A percentile compares a stretch with the other conserved stretches of the same genome.
phyloP scores from a whole-genome alignment of 2,329 filamentous ascomycete species.

The Pleochaeta shiraiana region DNA sequence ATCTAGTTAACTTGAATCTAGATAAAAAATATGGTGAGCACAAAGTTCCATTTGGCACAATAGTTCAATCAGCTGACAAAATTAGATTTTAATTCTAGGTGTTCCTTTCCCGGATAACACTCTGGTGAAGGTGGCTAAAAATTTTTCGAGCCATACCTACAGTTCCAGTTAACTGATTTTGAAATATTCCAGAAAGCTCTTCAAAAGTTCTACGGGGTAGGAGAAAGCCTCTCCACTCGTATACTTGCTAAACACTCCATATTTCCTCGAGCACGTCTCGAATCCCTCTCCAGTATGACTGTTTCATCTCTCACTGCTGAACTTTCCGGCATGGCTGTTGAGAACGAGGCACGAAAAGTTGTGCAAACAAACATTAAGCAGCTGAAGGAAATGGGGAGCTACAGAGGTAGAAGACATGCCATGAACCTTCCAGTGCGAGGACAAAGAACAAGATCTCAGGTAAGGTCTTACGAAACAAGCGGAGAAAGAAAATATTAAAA shows the following conservation, averaged over 20 bases:
- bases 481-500: slow-evolving; percentile 7
- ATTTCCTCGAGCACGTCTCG: slow-evolving; percentile 61
- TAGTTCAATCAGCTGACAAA: background rate
- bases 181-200: slow-evolving; percentile 38
- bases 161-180: background rate
- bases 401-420: slow-evolving; percentile 74
- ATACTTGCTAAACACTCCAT: slow-evolving; percentile 83
- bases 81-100: background rate
- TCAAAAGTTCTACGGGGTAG: slow-evolving; percentile 70
- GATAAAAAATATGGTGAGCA: no score
- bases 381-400: slow-evolving; percentile 76
- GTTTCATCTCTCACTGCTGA: slow-evolving; percentile 67
- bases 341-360: slow-evolving; percentile 62
- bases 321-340: slow-evolving; percentile 78
- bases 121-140: background rate
- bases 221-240: slow-evolving; percentile 41
- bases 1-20: no score
- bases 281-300: slow-evolving; percentile 50
- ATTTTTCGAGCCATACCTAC: no score
- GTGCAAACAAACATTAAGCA: slow-evolving; percentile 70
- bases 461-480: slow-evolving; percentile 16
- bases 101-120: background rate
- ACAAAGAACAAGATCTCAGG: slow-evolving; percentile 66
- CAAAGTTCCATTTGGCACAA: background rate
- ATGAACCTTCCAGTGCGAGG: slow-evolving; percentile 83